Evolutionary conservation across 345 rosid genomes (phyloP), one percentile per base, ranked within the genome.

Genomic region (Citrus sp.): DNA sequence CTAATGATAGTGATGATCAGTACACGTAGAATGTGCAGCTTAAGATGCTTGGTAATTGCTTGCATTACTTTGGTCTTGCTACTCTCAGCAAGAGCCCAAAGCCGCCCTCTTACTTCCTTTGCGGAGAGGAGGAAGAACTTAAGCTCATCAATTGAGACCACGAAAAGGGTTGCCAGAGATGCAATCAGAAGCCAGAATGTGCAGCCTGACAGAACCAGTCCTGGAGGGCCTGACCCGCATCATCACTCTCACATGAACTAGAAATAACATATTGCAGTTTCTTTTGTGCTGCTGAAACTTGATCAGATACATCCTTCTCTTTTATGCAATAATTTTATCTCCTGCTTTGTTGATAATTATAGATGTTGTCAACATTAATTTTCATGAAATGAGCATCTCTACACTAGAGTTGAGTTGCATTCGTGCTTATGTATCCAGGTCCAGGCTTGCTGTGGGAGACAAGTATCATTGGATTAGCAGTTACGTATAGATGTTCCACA

Each of bases 161-260:
- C 79, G 35, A 84, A 80, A 60, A 66, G 54, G 76, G 34, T 65
- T 59, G 81, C 59, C 58, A 76, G 28, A 8, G 79, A 75, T 69
- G 75, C 61, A 13, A 61, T 3, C 71, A 61, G 7, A 82, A 79
- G 74, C 21, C 78, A 63, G 66, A 10, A 21, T 46, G 22, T 22
- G 38, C 46, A 67, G 68, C 80, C 87, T 6, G 35, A 61, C 5
- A 81, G 89, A 25, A 8, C 73, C 34, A 87, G 89, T 72, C 89
- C 89, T 7, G 89, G 87, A 63, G 89, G 89, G 68, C 86, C 89
- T 22, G 89, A 87, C 86, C 85, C 78, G 16, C 85, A 84, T 28
- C 89, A 87, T 72, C 87, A 87, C 70, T 9, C 46, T 38, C 55
- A 8, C 25, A 60, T 60, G 18, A 42, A 27, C 30, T 46, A 64